Evolutionary conservation across 495 filamentous ascomycete species (phyloP).

Genomic region (Penicillium ochrochloron): DNA sequence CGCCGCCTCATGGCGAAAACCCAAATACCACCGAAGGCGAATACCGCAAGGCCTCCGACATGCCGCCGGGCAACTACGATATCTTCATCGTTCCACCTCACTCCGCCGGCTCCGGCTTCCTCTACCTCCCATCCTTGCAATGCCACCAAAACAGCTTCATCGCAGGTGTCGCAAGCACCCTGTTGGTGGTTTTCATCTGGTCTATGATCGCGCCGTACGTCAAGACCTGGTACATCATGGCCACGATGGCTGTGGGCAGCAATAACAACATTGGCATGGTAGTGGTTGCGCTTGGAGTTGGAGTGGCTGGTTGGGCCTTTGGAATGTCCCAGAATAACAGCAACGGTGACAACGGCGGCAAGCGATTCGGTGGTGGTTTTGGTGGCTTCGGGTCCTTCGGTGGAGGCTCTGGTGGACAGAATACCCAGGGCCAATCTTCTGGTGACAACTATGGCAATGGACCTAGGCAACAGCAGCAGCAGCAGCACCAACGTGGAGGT

Average conservation of each 20-base stretch:
- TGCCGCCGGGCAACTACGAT: conserved; percentile 87
- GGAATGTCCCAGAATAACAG: conserved; percentile 60
- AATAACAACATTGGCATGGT: conserved; percentile 66
- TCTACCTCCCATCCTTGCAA: conserved; percentile 89
- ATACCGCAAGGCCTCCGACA: conserved; percentile 58
- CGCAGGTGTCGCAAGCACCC: conserved; percentile 76
- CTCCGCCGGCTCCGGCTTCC: conserved; percentile 84
- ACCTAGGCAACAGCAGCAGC: conserved; percentile 27
- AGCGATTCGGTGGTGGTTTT: conserved; percentile 28
- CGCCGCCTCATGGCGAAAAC: conserved; percentile 71
- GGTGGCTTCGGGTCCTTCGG: conserved; percentile 15
- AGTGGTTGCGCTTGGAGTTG: conserved; percentile 67
- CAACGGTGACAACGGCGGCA: conserved; percentile 24
- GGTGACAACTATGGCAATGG: conserved; percentile 26
- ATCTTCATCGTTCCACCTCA: conserved; percentile 98
- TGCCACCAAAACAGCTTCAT: conserved; percentile 89
- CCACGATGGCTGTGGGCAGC: conserved; percentile 60
- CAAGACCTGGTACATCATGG: conserved; percentile 67
- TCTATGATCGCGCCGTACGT: conserved; percentile 70
- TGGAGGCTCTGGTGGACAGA: conserved; percentile 20
- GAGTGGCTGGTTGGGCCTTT: conserved; percentile 73
- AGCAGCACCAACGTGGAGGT: conserved; percentile 24
- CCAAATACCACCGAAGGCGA: conserved; percentile 58
- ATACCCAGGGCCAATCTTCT: conserved; percentile 28
- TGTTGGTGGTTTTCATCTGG: conserved; percentile 68